phyloP scores from a whole-genome alignment of 108 stramenopile species.

The Conticribra guillardii region DNA sequence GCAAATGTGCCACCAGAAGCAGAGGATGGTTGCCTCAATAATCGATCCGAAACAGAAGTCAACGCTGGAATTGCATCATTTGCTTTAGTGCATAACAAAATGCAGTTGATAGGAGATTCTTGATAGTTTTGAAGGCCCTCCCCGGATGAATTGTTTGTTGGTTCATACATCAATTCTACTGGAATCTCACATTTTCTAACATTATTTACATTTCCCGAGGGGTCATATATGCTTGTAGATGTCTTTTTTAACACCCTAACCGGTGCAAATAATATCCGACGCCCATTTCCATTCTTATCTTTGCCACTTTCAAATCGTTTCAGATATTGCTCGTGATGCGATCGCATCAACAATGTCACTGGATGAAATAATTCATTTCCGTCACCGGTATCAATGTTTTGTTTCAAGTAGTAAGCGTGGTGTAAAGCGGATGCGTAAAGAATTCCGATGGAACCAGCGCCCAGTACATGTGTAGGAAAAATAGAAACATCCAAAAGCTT shows the following conservation, averaged over 20 bases:
- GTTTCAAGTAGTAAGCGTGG: neutral
- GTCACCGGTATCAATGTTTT: neutral
- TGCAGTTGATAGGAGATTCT: slow-evolving; percentile 14
- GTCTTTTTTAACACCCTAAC: slow-evolving; percentile 18
- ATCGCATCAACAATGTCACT: slow-evolving; percentile 34
- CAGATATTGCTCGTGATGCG: slow-evolving; percentile 25
- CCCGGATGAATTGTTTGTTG: no score
- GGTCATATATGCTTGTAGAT: no score
- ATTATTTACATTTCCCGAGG: no score
- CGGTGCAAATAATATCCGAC: slow-evolving; percentile 12
- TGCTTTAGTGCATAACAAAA: slow-evolving; percentile 49
- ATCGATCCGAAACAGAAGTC: slow-evolving; percentile 25
- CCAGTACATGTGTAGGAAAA: slow-evolving; percentile 40
- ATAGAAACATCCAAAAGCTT: no score
- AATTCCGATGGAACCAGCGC: slow-evolving; percentile 45
- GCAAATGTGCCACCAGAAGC: no score
- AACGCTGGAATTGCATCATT: slow-evolving; percentile 42
- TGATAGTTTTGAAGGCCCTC: neutral
- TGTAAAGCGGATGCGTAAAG: slow-evolving; percentile 33
- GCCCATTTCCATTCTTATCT: neutral
- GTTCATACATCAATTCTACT: slow-evolving; percentile 37
- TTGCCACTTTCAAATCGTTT: neutral
- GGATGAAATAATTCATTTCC: no score
- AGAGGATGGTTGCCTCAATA: no score
- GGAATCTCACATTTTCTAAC: slow-evolving; percentile 17